Evolutionary conservation across 768 basidiomycete genomes (phyloP).

Genomic region (Megacollybia marginata): DNA sequence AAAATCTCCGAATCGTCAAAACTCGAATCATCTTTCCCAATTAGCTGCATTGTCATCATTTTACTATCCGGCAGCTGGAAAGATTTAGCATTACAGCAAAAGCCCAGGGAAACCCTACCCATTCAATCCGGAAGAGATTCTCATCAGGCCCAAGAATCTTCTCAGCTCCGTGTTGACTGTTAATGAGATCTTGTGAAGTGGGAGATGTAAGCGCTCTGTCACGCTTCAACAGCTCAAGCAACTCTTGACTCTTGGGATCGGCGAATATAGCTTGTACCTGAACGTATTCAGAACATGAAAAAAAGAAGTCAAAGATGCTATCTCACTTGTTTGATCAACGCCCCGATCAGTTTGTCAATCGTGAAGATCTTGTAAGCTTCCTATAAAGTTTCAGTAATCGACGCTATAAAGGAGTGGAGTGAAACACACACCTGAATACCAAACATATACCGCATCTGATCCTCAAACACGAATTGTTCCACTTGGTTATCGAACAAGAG

Average conservation of each 20-base stretch:
- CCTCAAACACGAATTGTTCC: conserved; percentile 83
- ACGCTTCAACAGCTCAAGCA: conserved; percentile 62
- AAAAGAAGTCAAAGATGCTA: conserved; percentile 35
- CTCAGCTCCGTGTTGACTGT: conserved; percentile 59
- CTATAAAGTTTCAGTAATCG: conserved; percentile 22
- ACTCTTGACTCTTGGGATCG: conserved; percentile 64
- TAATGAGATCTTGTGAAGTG: conserved; percentile 67
- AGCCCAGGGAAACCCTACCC: conserved; percentile 39
- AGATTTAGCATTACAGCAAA: neutral
- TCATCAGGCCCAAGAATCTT: conserved; percentile 70
- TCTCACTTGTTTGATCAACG: conserved; percentile 82
- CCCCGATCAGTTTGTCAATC: conserved; percentile 83
- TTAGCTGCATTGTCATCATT: conserved; percentile 63
- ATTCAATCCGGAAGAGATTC: conserved; percentile 74
- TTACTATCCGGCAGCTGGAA: conserved; percentile 57
- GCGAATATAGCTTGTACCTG: conserved; percentile 63
- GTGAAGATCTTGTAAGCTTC: conserved; percentile 88
- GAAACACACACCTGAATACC: conserved; percentile 54
- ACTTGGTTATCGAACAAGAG: conserved; percentile 88
- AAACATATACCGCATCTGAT: conserved; percentile 83
- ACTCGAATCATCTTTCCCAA: conserved; percentile 73
- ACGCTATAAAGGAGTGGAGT: neutral
- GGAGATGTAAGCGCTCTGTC: conserved; percentile 53
- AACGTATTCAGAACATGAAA: neutral
- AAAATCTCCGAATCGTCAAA: conserved; percentile 72